phyloP scores from a whole-genome alignment of 2,329 filamentous ascomycete genomes.

The Colletotrichum sp. region DNA sequence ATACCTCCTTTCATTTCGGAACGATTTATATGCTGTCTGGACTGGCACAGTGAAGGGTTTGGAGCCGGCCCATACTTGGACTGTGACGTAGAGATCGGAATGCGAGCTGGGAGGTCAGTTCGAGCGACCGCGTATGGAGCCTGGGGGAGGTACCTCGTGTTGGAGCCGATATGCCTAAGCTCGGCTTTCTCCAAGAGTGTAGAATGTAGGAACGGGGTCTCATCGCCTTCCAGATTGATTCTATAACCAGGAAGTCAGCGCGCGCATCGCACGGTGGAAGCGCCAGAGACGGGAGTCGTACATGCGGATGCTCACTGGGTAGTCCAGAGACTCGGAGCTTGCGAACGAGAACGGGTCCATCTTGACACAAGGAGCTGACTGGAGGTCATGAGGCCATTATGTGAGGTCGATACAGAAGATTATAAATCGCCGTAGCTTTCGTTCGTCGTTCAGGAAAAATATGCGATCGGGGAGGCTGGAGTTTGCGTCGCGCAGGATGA shows the following conservation, averaged over 20 bases:
- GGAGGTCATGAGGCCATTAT: slow-evolving; percentile 7
- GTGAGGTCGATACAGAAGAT: background rate
- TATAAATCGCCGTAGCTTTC: background rate
- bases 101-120: slow-evolving; percentile 58
- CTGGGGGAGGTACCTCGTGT: slow-evolving; percentile 61
- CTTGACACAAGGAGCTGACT: slow-evolving; percentile 15
- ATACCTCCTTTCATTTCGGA: slow-evolving; percentile 73
- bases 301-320: slow-evolving; percentile 73
- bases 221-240: slow-evolving; percentile 52
- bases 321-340: slow-evolving; percentile 81
- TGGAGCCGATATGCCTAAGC: slow-evolving; percentile 86
- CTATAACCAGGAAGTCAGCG: slow-evolving; percentile 30
- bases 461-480: background rate
- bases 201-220: slow-evolving; percentile 55
- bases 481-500: background rate
- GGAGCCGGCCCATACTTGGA: slow-evolving; percentile 93
- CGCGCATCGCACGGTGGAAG: background rate
- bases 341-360: slow-evolving; percentile 99
- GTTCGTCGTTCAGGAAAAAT: background rate
- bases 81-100: slow-evolving; percentile 92
- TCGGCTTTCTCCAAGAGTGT: slow-evolving; percentile 79
- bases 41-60: slow-evolving; percentile 92
- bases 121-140: slow-evolving; percentile 14
- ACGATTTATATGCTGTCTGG: slow-evolving; percentile 91
- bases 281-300: slow-evolving; percentile 32